Conservation (phyloP, 371 early-diverging fungal genomes). For the Chytridium lagenaria region DNA sequence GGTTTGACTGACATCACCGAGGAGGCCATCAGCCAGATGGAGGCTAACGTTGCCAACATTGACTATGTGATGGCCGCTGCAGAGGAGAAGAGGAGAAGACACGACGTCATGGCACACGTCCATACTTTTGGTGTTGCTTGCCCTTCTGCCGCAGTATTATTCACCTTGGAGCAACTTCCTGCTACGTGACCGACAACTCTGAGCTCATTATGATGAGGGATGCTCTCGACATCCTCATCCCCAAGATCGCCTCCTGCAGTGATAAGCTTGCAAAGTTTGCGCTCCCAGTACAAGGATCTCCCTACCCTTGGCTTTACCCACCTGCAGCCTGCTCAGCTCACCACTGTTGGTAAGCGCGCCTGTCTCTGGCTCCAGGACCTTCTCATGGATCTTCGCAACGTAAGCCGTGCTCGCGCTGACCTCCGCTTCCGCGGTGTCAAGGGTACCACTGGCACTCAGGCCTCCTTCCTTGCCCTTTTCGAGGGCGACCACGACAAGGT, state of each 20-base stretch:
- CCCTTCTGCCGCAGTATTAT: conserved; percentile 95
- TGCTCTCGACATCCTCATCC: conserved; percentile 82
- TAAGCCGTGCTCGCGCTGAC: conserved; percentile 86
- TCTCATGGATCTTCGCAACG: conserved; percentile 94
- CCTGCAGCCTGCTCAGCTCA: conserved; percentile 97
- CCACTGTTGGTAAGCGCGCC: conserved; percentile 98
- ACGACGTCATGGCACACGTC: conserved; percentile 93
- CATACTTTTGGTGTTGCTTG: conserved; percentile 92
- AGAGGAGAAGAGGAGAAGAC: conserved; percentile 93
- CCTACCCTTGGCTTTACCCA: conserved; percentile 98
- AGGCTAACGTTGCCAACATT: conserved; percentile 82
- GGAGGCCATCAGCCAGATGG: conserved; percentile 89
- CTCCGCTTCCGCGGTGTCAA: conserved; percentile 95
- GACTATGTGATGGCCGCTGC: conserved; percentile 89
- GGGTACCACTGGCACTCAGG: conserved; percentile 99
- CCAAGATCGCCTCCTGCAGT: conserved; percentile 85
- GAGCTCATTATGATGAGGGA: conserved; percentile 95
- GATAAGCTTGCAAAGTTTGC: conserved; percentile 83
- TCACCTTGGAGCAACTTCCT: conserved; percentile 97
- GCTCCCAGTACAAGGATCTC: conserved; percentile 74
- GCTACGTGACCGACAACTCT: conserved; percentile 97
- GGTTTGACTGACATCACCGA: conserved; percentile 88
- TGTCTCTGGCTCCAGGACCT: conserved; percentile 94
- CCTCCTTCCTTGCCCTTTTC: conserved; percentile 94
- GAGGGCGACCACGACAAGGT: conserved; percentile 93